Conservation (phyloP, 371 early-diverging fungal genomes). For the Phascolomyces articulosus region DNA sequence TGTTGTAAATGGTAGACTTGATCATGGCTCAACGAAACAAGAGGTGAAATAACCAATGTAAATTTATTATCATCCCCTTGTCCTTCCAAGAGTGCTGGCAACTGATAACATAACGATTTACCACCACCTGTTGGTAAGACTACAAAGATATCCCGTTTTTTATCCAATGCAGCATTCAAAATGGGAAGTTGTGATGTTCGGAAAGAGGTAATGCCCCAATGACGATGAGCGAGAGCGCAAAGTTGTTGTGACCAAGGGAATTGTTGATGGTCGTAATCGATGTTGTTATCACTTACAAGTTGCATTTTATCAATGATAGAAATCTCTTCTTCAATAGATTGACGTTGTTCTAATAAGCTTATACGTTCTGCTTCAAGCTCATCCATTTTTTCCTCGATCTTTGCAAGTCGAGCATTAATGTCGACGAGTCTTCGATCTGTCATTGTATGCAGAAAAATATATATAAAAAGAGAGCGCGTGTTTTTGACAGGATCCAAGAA, state of each 20-base stretch:
- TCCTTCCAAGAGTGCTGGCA: slow-evolving; percentile 72
- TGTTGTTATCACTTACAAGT: background rate
- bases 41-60: slow-evolving; percentile 84
- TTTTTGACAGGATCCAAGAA: too few species aligned
- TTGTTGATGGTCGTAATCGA: slow-evolving; percentile 27
- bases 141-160: slow-evolving; percentile 76
- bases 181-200: slow-evolving; percentile 74
- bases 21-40: slow-evolving; percentile 85
- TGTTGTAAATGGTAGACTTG: slow-evolving; percentile 79
- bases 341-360: slow-evolving; percentile 4
- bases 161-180: slow-evolving; percentile 75
- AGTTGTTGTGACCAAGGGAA: slow-evolving; percentile 61
- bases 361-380: slow-evolving; percentile 12
- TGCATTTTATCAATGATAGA: background rate
- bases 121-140: slow-evolving; percentile 93
- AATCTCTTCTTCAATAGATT: background rate
- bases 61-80: slow-evolving; percentile 54
- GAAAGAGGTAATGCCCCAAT: slow-evolving; percentile 63
- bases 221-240: slow-evolving; percentile 29
- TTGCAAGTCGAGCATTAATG: slow-evolving; percentile 24
- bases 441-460: too few species aligned
- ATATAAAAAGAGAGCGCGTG: too few species aligned
- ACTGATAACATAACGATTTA: slow-evolving; percentile 88
- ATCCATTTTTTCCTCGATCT: slow-evolving; percentile 23
- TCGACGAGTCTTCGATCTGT: background rate